Percentiles rank a stretch among this genome's conserved stretches.
These are phyloP conservation scores for Cardamine resedifolia DNA, from an alignment of 345 rosid species.

Conservation along the genomic window DNA sequence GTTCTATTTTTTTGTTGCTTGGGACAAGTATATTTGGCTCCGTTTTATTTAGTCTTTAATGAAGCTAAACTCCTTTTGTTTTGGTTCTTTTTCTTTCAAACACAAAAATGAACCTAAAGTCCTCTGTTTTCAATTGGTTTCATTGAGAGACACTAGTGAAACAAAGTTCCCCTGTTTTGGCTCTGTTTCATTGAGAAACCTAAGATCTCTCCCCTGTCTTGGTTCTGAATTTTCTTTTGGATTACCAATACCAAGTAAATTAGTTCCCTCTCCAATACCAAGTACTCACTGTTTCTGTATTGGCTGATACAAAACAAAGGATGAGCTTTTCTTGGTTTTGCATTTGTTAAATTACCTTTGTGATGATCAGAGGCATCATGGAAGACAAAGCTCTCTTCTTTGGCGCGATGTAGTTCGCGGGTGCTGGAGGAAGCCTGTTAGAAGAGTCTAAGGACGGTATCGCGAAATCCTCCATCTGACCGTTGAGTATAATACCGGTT, in stretches of 20 bases:
- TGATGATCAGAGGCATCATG: background rate
- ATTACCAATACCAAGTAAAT: no score
- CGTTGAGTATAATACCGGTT: conserved; percentile 69
- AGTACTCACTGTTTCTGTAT: no score
- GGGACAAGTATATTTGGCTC: background rate
- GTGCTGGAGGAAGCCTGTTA: background rate
- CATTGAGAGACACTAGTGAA: background rate
- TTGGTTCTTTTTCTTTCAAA: background rate
- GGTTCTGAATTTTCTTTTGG: background rate
- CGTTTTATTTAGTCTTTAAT: background rate
- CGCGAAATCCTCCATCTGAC: conserved; percentile 50
- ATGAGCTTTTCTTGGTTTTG: background rate
- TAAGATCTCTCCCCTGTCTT: background rate
- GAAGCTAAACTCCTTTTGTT: background rate
- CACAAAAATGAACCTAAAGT: background rate
- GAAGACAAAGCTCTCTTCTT: background rate
- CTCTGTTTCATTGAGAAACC: conserved; percentile 34
- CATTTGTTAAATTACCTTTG: background rate
- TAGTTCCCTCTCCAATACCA: no score
- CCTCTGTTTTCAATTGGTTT: background rate
- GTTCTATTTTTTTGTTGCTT: no score
- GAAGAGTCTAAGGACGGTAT: background rate
- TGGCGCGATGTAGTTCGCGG: background rate
- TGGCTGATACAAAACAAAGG: background rate
- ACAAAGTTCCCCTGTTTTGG: no score